Percentiles rank a stretch among this genome's conserved stretches.
These are phyloP conservation scores for Fagopyrum tataricum DNA, from an alignment of 148 eudicot species.

Conservation along the genomic window DNA sequence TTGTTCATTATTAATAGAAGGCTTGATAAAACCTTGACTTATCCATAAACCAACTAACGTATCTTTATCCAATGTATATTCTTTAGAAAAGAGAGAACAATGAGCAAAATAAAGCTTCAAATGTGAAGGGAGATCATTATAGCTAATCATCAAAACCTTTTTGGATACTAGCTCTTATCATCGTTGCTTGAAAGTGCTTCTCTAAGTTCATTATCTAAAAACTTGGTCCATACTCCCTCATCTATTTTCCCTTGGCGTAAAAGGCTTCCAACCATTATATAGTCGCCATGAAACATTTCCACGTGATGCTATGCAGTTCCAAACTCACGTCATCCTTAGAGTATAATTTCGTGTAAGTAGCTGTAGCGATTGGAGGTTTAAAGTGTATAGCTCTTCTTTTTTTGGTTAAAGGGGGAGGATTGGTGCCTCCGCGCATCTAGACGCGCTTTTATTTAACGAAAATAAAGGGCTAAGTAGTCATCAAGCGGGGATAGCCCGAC, in stretches of 20 bases:
- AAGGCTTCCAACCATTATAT: neutral
- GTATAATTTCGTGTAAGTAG: too few species aligned
- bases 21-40: neutral
- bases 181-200: neutral
- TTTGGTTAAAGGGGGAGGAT: too few species aligned
- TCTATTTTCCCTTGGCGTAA: neutral
- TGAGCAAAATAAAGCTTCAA: neutral
- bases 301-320: too few species aligned
- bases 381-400: too few species aligned
- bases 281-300: too few species aligned
- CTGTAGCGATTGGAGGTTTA: too few species aligned
- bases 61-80: neutral
- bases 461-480: too few species aligned
- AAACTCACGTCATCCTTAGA: too few species aligned
- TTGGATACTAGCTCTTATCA: neutral
- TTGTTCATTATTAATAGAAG: neutral
- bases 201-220: neutral
- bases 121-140: neutral
- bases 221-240: neutral
- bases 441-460: too few species aligned
- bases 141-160: neutral
- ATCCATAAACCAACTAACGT: neutral
- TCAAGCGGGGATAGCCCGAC: too few species aligned
- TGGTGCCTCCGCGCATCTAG: too few species aligned
- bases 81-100: constrained; percentile 2